phyloP scores from a whole-genome alignment of 306 rosid genomes.

The Hylodesmum podocarpum region DNA sequence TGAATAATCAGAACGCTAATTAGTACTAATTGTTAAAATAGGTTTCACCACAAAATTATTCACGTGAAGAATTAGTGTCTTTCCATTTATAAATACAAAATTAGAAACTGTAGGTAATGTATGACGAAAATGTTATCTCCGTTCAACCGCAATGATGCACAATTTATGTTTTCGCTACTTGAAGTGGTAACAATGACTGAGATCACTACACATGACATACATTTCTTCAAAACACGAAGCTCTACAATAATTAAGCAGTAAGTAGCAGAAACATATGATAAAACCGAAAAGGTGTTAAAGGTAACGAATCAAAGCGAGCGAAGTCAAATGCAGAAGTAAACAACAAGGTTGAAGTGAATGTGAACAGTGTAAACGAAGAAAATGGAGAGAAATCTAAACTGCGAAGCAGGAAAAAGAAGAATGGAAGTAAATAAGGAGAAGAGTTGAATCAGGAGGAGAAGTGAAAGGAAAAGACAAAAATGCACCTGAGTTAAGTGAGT shows the following conservation, averaged over 20 bases:
- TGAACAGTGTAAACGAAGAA: background rate
- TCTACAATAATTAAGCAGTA: slow-evolving; percentile 16
- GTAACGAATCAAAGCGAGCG: background rate
- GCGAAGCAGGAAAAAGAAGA: background rate
- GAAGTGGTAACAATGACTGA: background rate
- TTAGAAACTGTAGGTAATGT: background rate
- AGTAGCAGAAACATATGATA: background rate
- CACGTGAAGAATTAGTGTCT: background rate
- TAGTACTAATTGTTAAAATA: background rate
- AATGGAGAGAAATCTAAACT: background rate
- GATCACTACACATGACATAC: slow-evolving; percentile 25
- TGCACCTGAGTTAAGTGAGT: slow-evolving; percentile 36
- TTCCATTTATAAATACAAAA: background rate
- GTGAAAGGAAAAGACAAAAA: background rate
- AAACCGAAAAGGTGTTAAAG: background rate
- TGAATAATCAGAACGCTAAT: slow-evolving; percentile 1
- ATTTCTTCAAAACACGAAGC: slow-evolving; percentile 28
- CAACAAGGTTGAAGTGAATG: slow-evolving; percentile 12
- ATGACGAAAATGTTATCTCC: background rate
- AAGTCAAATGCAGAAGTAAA: slow-evolving; percentile 19
- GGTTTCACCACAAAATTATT: slow-evolving; percentile 18
- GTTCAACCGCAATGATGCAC: background rate
- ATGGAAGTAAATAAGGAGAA: background rate
- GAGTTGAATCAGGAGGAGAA: slow-evolving; percentile 24
- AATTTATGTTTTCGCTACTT: background rate